Base-by-base conservation (phyloP, 805 yeast genomes). In the Ogataea nakhonphanomensis region DNA sequence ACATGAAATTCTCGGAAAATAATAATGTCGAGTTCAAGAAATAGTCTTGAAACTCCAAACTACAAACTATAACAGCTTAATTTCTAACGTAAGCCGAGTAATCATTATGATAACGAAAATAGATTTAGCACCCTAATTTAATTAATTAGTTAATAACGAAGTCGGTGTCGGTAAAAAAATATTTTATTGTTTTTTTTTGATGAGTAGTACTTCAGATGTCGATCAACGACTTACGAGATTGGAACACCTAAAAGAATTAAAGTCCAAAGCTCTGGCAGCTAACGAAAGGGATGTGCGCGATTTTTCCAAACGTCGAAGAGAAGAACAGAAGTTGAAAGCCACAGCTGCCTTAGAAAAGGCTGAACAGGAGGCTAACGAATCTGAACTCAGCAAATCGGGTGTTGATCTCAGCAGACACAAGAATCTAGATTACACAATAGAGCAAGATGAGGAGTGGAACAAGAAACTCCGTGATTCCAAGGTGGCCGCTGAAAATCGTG, bases 381-480 rank as follows among this genome's bases (percentile, higher is more conserved):
- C 56, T n/a, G 70, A 66, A 22, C 48, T 62, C 3, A 46, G 54
- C 25, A 67, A 64, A 9, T 53, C 51, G 9, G 74, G 73, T 1
- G 68, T 64, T 28, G 68, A 67, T 37, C 61, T 53, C 35, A 74
- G 69, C 29, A 60, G 77, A 20, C 54, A 61, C 39, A 64, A 69
- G 38, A 74, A 70, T 35, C 66, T 75, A 73, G 75, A 75, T 40
- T 76, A 77, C 61, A 72, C 84, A 0, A 71, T 81, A 5, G 84
- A 78, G 38, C 85, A 84, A 38, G 70, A 78, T 41, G 84, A 79
- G 47, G 64, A 66, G 39, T 83, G 89, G 89, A 74, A 78, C 17
- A 62, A 53, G 22, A 70, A 67, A 38, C 54, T 61, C 40, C 60
- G 52, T 30, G 47, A 50, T 35, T 63, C 59, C 37, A 48, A 50